Conservation (phyloP, 2,329 filamentous ascomycete species). For the Diaporthe vexans region DNA sequence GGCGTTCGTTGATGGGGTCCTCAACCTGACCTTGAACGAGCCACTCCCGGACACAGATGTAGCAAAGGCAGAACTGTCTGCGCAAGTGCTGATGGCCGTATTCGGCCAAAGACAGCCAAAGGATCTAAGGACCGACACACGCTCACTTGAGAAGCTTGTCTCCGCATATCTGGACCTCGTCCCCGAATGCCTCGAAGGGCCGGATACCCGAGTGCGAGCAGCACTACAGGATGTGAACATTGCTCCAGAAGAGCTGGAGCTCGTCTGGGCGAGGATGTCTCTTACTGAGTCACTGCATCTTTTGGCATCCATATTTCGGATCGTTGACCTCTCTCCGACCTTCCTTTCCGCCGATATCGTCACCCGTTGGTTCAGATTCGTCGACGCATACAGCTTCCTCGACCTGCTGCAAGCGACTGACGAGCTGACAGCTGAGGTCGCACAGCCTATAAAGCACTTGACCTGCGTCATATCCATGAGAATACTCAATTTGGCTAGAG, state of each 20-base stretch:
- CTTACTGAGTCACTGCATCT: slow-evolving; percentile 81
- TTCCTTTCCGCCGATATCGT: slow-evolving; percentile 72
- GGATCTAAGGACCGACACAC: slow-evolving; percentile 34
- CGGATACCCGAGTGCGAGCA: slow-evolving; percentile 65
- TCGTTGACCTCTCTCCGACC: slow-evolving; percentile 70
- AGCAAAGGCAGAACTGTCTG: slow-evolving; percentile 39
- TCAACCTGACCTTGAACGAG: slow-evolving; percentile 64
- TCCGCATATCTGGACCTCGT: slow-evolving; percentile 64
- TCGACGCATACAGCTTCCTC: slow-evolving; percentile 79
- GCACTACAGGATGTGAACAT: slow-evolving; percentile 45
- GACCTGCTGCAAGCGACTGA: slow-evolving; percentile 71
- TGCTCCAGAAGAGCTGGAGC: slow-evolving; percentile 66
- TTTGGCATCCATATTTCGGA: slow-evolving; percentile 79
- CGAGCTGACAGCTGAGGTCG: slow-evolving; percentile 63
- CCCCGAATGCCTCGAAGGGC: slow-evolving; percentile 62
- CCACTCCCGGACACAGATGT: slow-evolving; percentile 45
- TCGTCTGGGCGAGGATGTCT: slow-evolving; percentile 73
- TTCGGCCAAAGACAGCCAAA: slow-evolving; percentile 40
- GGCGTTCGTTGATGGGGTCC: slow-evolving; percentile 71
- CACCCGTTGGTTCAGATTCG: slow-evolving; percentile 81
- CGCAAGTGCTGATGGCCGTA: slow-evolving; percentile 43
- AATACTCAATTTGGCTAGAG: slow-evolving; percentile 75
- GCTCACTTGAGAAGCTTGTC: slow-evolving; percentile 58
- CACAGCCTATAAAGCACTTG: slow-evolving; percentile 77
- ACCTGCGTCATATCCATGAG: slow-evolving; percentile 78